Evolutionary conservation across 2,329 filamentous ascomycete genomes (phyloP), one percentile per base, ranked within the genome.

Genomic region (Penicillium sp.): DNA sequence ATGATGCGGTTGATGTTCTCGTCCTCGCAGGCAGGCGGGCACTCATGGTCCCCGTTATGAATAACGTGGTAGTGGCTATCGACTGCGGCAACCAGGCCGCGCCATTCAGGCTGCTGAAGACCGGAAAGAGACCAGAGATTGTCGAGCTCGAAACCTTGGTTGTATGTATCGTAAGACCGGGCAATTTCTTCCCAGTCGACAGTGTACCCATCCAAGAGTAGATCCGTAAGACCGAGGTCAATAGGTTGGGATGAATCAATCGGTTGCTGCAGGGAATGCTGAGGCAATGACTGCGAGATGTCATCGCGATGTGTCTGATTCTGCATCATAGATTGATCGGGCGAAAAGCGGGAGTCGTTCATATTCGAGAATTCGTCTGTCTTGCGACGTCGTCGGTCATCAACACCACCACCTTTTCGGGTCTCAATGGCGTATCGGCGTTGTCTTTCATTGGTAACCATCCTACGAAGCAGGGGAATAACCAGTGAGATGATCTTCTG

Each of bases 371-470:
- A 59, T 6, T 75, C 71, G 11, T 72, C 69, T 5, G 70, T 74
- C 56, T 70, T 73, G 31, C 67, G 62, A 46, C 70, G 69, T 49
- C 67, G 69, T 46, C 69, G 70, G 52, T 77, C 77, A 5, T 74
- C 71, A 1, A 62, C 24, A 34, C 69, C 69, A 4, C 76, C 76
- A 10, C 77, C 77, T 58, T 81, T 83, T 39, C 82, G 75, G 1
- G 79, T 81, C 65, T 83, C 80, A 29, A 83, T 79, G 1, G 82
- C 82, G 66, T 85, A 85, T 62, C 81, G 75, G 36, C 82, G 73
- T 63, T 85, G 82, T 22, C 82, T 74, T 65, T 85, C 83, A 55
- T 85, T 85, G 14, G 82, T 84, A 11, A 85, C 81, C 81, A 85
- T 84, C 22, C 82, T 74, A 53, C 82, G 70, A 55, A 85, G 71